Evolutionary conservation across 2,329 filamentous ascomycete genomes (phyloP), one percentile per base, ranked within the genome.

Genomic region (Scedosporium apiospermum): DNA sequence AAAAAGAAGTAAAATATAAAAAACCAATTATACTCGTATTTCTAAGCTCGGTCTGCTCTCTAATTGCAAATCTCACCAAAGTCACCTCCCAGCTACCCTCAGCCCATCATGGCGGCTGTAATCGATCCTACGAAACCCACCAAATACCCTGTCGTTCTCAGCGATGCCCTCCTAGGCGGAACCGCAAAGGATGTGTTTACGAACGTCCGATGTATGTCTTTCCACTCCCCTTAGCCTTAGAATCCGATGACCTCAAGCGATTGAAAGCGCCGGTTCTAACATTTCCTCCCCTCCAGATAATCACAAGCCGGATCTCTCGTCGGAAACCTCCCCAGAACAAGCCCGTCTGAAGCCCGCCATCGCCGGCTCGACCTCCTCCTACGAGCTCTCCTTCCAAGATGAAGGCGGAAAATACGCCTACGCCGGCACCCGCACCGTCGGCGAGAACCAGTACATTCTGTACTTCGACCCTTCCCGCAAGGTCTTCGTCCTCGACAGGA

Each of bases 401-500:
- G 78, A 80, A 61, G 79, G 79, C 65, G 79, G 79, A 62, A 81
- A 81, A 62, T 87, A 88, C 69, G 76, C 80, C 34, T 88, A 86
- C 70, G 79, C 81, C 55, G 87, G 88, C 64, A 80, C 79, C 2
- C 80, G 86, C 61, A 80, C 80, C 62, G 80, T 78, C 26, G 80
- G 81, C 64, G 78, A 82, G 63, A 78, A 77, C 62, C 81, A 87
- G 70, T 87, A 84, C 69, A 82, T 87, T 44, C 81, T 96, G 60
- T 83, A 93, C 63, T 95, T 93, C 70, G 90, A 96, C 73, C 81
- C 88, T 7, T 78, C 80, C 18, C 86, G 85, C 61, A 86, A 93
- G 69, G 88, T 83, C 63, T 95, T 95, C 67, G 86, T 95, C 30
- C 81, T 97, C 62, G 91, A 97, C 76, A 86, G 86, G 60, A 79